Evolutionary conservation across 202 grass and related monocot genomes (phyloP).

Genomic region (Musa balbisiana): DNA sequence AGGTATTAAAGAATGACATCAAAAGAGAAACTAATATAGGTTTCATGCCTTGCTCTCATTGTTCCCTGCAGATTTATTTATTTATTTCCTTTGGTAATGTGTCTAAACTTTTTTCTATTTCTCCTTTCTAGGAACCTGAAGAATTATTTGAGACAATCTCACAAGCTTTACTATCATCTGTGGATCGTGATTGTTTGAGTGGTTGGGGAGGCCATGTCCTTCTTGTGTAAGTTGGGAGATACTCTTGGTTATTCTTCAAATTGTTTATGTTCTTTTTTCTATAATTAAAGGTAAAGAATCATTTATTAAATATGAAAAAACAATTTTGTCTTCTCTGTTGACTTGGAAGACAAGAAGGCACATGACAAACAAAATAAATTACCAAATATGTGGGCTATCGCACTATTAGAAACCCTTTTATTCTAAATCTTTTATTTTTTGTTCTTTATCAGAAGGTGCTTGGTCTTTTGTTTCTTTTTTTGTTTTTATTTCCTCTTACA

Average conservation of each 20-base stretch:
- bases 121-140: constrained; percentile 70
- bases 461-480: too few species aligned
- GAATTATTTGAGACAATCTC: constrained; percentile 81
- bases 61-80: not conserved
- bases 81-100: constrained; percentile 7
- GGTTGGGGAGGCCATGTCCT: constrained; percentile 78
- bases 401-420: too few species aligned
- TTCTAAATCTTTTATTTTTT: too few species aligned
- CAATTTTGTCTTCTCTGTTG: too few species aligned
- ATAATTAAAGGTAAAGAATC: not conserved
- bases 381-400: not conserved
- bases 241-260: not conserved
- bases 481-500: too few species aligned
- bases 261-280: not conserved
- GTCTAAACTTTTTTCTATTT: constrained; percentile 13
- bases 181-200: constrained; percentile 79
- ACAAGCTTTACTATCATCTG: constrained; percentile 64
- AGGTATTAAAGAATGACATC: too few species aligned
- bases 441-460: too few species aligned
- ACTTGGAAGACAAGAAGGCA: too few species aligned
- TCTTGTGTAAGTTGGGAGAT: constrained; percentile 49
- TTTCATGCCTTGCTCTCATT: too few species aligned
- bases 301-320: too few species aligned
- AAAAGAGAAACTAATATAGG: too few species aligned
- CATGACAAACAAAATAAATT: not conserved